A percentile compares a stretch with the other conserved stretches of the same genome.
Evolutionary conservation across 1,284 basidiomycete species (phyloP).

Genomic region (Leucoagaricus sp.): DNA sequence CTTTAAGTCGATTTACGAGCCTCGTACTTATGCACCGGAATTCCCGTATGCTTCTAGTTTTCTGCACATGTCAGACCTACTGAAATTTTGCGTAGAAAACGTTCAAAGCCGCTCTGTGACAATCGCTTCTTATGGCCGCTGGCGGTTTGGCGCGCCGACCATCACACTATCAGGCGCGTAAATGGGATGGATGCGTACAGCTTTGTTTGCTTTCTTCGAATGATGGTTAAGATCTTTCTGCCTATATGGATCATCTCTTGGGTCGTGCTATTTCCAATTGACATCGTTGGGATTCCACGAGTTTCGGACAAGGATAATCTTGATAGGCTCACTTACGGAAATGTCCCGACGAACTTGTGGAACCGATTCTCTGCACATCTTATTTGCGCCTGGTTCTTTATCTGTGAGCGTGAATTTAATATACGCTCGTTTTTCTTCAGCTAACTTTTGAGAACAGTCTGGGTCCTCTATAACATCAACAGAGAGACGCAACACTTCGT

Average conservation of each 20-base stretch:
- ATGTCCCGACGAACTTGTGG: slow-evolving; percentile 56
- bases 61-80: background rate
- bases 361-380: slow-evolving; percentile 77
- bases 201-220: slow-evolving; percentile 86
- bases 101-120: slow-evolving; percentile 46
- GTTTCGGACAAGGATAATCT: slow-evolving; percentile 59
- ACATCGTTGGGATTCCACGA: slow-evolving; percentile 51
- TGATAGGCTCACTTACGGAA: slow-evolving; percentile 81
- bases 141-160: slow-evolving; percentile 57
- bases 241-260: slow-evolving; percentile 84
- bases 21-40: slow-evolving; percentile 65
- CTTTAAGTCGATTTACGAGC: slow-evolving; percentile 82
- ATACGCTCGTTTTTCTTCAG: background rate
- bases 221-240: slow-evolving; percentile 78
- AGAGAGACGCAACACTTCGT: slow-evolving; percentile 83
- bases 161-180: slow-evolving; percentile 59
- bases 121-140: slow-evolving; percentile 60
- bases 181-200: slow-evolving; percentile 96
- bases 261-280: slow-evolving; percentile 70
- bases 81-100: slow-evolving; percentile 46
- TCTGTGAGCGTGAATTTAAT: slow-evolving; percentile 50
- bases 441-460: slow-evolving; percentile 46
- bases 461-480: slow-evolving; percentile 84
- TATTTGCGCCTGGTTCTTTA: slow-evolving; percentile 72
- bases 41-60: slow-evolving; percentile 40